A percentile compares a stretch with the other conserved stretches of the same genome.
These are phyloP conservation scores for Iris pallida DNA, from an alignment of 116 monocot genomes.

Conservation along the genomic window DNA sequence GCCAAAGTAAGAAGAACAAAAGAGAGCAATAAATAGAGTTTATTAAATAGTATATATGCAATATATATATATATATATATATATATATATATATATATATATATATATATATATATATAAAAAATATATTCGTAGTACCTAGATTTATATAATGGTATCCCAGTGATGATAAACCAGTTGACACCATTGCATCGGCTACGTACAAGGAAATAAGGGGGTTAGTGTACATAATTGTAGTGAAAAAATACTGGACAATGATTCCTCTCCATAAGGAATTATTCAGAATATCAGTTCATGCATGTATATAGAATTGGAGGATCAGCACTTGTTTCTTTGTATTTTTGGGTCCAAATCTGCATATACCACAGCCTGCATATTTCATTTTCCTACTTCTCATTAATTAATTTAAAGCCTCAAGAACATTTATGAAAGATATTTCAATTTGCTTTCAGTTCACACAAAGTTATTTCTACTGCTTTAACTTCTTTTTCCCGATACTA, in stretches of 20 bases:
- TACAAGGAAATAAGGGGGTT: slow-evolving; percentile 9
- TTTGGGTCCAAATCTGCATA: too few relatives aligned
- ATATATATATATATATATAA: not conserved
- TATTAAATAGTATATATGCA: not conserved
- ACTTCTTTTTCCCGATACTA: too few relatives aligned
- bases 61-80: not conserved
- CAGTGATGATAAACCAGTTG: slow-evolving; percentile 47
- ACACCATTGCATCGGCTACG: slow-evolving; percentile 73
- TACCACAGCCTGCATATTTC: too few relatives aligned
- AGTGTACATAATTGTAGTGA: not conserved
- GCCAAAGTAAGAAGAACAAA: not conserved
- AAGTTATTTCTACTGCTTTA: too few relatives aligned
- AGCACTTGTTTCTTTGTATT: too few relatives aligned
- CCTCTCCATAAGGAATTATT: not conserved
- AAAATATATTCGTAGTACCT: too few relatives aligned
- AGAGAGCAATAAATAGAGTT: not conserved
- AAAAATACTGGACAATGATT: not conserved
- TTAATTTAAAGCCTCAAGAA: too few relatives aligned
- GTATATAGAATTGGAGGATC: too few relatives aligned
- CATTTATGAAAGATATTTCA: too few relatives aligned
- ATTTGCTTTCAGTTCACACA: too few relatives aligned
- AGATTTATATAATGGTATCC: slow-evolving; percentile 75
- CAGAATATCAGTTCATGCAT: not conserved
- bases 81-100: not conserved
- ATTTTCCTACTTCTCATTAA: too few relatives aligned